These are phyloP conservation scores for Amanita muscaria DNA, from an alignment of 768 basidiomycete genomes.

Conservation along the genomic window DNA sequence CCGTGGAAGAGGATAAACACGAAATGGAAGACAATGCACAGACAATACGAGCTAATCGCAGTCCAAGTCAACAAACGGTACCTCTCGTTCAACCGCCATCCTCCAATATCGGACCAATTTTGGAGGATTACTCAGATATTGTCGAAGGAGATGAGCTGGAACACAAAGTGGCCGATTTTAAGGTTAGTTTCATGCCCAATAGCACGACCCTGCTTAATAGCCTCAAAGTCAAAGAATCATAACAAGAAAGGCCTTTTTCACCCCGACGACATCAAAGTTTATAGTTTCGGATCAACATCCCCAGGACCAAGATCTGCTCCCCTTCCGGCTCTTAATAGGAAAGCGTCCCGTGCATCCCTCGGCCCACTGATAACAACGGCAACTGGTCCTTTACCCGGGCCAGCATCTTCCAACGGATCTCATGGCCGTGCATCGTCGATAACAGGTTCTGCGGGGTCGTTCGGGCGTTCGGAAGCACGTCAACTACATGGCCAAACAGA, in stretches of 20 bases:
- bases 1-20: constrained; percentile 39
- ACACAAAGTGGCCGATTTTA: constrained; percentile 79
- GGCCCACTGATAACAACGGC: constrained; percentile 31
- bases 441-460: constrained; percentile 44
- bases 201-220: not conserved
- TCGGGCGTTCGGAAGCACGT: constrained; percentile 58
- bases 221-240: constrained; percentile 56
- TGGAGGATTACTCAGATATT: constrained; percentile 91
- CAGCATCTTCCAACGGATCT: constrained; percentile 18
- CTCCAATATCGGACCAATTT: constrained; percentile 53
- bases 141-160: constrained; percentile 75
- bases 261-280: constrained; percentile 80
- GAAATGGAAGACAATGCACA: constrained; percentile 67
- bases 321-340: constrained; percentile 45
- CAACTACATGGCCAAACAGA: constrained; percentile 39
- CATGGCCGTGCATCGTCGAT: constrained; percentile 58
- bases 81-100: constrained; percentile 56
- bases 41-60: constrained; percentile 70
- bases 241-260: constrained; percentile 73
- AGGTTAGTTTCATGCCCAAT: constrained; percentile 32
- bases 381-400: constrained; percentile 22
- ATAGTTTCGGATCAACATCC: constrained; percentile 42
- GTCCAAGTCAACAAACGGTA: constrained; percentile 48
- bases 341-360: constrained; percentile 44
- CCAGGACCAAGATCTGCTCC: constrained; percentile 65